A percentile compares a stretch with the other conserved stretches of the same genome.
These are phyloP conservation scores for Pelargonium myrrhifolium DNA, from an alignment of 441 rosid species.

Conservation along the genomic window DNA sequence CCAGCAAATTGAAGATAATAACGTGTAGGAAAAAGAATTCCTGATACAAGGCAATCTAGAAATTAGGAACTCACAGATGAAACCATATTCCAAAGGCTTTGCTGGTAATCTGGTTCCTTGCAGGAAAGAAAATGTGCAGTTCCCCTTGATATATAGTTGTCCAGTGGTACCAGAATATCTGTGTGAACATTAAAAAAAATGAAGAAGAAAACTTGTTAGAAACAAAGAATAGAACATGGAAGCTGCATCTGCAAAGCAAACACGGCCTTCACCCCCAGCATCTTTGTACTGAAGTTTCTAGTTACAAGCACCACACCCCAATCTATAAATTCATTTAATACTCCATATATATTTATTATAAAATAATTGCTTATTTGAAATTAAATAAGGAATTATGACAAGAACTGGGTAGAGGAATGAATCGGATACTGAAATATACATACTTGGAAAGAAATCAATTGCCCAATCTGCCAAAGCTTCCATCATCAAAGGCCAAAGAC, in stretches of 20 bases:
- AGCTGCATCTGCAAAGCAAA: no score
- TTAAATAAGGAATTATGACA: no score
- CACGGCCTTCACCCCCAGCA: no score
- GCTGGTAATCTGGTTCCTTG: constrained; percentile 92
- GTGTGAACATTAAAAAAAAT: constrained; percentile 21
- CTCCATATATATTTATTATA: no score
- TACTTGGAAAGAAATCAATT: constrained; percentile 92
- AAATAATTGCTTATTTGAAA: no score
- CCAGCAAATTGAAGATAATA: no score
- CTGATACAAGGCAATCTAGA: background rate
- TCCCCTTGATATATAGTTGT: constrained; percentile 88
- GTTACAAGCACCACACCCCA: no score
- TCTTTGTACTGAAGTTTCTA: no score
- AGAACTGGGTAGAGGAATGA: background rate
- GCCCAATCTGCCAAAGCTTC: constrained; percentile 96
- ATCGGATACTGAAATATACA: constrained; percentile 17
- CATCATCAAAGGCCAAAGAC: constrained; percentile 91
- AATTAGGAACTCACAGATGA: constrained; percentile 56
- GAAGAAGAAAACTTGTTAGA: constrained; percentile 15
- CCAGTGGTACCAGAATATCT: constrained; percentile 91
- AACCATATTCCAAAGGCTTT: constrained; percentile 83
- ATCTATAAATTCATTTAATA: no score
- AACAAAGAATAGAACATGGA: background rate
- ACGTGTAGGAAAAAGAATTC: no score
- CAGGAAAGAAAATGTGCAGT: constrained; percentile 70